Evolutionary conservation across 441 rosid genomes (phyloP), one percentile per base, ranked within the genome.

Genomic region (Biscutella laevigata): DNA sequence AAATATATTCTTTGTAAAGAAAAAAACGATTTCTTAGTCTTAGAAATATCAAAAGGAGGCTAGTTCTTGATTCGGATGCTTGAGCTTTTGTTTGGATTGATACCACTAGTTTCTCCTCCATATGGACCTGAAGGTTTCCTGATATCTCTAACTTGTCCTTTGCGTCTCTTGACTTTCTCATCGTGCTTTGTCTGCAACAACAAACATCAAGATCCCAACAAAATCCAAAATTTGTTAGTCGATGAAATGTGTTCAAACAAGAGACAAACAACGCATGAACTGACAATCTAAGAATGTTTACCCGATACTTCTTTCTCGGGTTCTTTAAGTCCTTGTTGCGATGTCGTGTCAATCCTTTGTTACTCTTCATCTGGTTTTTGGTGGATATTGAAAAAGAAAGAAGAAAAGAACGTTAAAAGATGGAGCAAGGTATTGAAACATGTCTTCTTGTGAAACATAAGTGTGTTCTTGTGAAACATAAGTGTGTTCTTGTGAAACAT

Each of bases 251-350:
- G 30, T 52, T 22, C 36, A 24, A 26, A n/a, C n/a, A n/a, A n/a
- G 38, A 50, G 35, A 27, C 6, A 4, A 57, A 35, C 21, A 13
- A 7, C 10, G 28, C 48, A 29, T 50, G 38, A 3, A 17, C 42
- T 26, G 33, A 17, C 11, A 56, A 21, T 34, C 32, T 22, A 44
- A 56, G 41, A 45, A 22, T 40, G 26, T n/a, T 33, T 74, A 77
- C 95, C 89, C 90, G 72, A 76, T 88, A 80, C 50, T 92, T 92
- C 86, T 86, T 86, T 66, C 95, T 79, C 2, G 94, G 90, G 66
- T 92, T 78, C 53, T 88, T 92, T 4, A 5, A 33, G 11, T 64
- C 66, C 75, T 75, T 88, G 74, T 77, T 84, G 34, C 89, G 86
- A 2, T 62, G 43, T 16, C 80, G 78, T 9, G 89, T 84, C 62